A percentile compares a stretch with the other conserved stretches of the same genome.
Evolutionary conservation across 495 filamentous ascomycete genomes (phyloP).

Genomic region (Talaromyces thailandensis): DNA sequence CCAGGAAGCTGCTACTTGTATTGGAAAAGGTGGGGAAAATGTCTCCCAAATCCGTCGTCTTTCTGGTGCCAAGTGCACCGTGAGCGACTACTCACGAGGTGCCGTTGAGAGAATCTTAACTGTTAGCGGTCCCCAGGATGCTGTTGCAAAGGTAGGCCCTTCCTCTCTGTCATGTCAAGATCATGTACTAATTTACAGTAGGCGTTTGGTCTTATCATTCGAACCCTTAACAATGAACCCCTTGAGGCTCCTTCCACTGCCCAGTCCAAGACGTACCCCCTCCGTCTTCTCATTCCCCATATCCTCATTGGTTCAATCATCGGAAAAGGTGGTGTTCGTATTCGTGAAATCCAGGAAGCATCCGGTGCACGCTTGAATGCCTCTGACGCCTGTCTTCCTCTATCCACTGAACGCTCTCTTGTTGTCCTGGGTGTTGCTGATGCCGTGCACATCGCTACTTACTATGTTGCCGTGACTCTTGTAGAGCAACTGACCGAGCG

Average conservation of each 20-base stretch:
- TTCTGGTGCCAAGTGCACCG: slow-evolving; percentile 94
- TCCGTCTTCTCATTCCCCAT: slow-evolving; percentile 91
- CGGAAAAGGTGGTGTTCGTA: slow-evolving; percentile 87
- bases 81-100: slow-evolving; percentile 94
- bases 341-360: slow-evolving; percentile 97
- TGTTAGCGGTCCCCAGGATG: slow-evolving; percentile 90
- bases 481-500: slow-evolving; percentile 93
- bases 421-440: slow-evolving; percentile 86
- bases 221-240: slow-evolving; percentile 93
- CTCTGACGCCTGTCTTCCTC: slow-evolving; percentile 84
- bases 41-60: slow-evolving; percentile 86
- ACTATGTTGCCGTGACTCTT: slow-evolving; percentile 93
- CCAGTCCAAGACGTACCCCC: slow-evolving; percentile 93
- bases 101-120: slow-evolving; percentile 95
- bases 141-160: slow-evolving; percentile 79
- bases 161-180: slow-evolving; percentile 1
- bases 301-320: slow-evolving; percentile 98
- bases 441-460: slow-evolving; percentile 96
- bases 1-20: slow-evolving; percentile 92
- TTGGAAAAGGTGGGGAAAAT: slow-evolving; percentile 97
- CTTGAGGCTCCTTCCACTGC: slow-evolving; percentile 76
- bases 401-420: slow-evolving; percentile 94
- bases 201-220: slow-evolving; percentile 97
- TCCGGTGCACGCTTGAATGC: slow-evolving; percentile 95
- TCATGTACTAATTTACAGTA: slow-evolving; percentile 21